Evolutionary conservation across 1,139 yeast species (phyloP).

Genomic region (Entelexis sorbosivorans): DNA sequence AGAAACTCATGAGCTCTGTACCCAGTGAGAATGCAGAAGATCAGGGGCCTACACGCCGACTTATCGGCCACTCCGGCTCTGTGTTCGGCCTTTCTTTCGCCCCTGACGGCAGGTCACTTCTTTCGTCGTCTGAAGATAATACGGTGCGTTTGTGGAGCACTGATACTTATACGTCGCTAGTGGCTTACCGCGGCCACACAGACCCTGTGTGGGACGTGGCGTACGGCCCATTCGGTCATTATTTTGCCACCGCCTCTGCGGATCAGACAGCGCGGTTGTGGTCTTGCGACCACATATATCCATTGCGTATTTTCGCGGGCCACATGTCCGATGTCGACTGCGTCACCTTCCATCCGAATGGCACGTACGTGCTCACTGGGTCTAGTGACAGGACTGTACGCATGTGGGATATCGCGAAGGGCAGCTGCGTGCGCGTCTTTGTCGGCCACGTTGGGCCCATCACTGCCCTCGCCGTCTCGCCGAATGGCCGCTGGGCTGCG

Average conservation of each 20-base stretch:
- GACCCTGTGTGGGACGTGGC: constrained; percentile 97
- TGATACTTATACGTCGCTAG: constrained; percentile 81
- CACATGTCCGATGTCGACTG: constrained; percentile 94
- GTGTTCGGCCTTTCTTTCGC: constrained; percentile 84
- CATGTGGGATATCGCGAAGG: constrained; percentile 94
- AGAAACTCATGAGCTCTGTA: constrained; percentile 57
- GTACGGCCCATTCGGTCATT: constrained; percentile 90
- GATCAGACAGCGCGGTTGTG: constrained; percentile 96
- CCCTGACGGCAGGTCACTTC: constrained; percentile 73
- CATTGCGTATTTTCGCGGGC: constrained; percentile 91
- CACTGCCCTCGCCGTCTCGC: constrained; percentile 76
- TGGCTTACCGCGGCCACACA: constrained; percentile 90
- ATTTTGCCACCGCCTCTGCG: constrained; percentile 93
- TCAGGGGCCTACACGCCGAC: constrained; percentile 38
- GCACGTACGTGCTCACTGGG: constrained; percentile 87
- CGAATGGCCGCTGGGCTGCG: constrained; percentile 95
- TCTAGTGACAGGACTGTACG: constrained; percentile 91
- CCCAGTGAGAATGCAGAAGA: constrained; percentile 43
- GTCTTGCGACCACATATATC: constrained; percentile 97
- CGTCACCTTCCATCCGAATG: constrained; percentile 92
- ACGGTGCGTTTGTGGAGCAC: constrained; percentile 89
- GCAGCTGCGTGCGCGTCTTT: constrained; percentile 84
- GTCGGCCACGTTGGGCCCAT: constrained; percentile 89
- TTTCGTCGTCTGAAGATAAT: constrained; percentile 83
- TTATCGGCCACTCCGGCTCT: constrained; percentile 90